phyloP scores from a whole-genome alignment of 345 rosid genomes.

The Euphorbia tirucalli region DNA sequence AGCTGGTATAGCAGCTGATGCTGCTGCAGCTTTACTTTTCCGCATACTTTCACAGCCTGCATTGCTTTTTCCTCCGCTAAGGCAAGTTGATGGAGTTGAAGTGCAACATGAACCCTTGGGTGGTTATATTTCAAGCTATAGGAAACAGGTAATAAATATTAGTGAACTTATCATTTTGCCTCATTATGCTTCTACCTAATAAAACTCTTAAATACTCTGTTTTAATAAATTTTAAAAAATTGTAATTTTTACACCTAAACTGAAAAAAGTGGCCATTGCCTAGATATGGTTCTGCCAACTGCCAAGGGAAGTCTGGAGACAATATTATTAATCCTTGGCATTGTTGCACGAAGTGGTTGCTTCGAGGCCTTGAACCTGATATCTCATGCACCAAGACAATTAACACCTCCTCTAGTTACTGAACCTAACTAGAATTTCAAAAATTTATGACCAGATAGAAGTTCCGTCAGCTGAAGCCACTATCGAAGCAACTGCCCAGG shows the following conservation, averaged over 20 bases:
- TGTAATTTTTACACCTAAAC: not conserved
- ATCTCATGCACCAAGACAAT: not conserved
- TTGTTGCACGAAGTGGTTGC: not conserved
- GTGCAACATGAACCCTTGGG: slow-evolving; percentile 68
- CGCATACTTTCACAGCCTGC: slow-evolving; percentile 95
- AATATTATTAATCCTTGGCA: slow-evolving; percentile 2
- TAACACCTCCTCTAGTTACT: not conserved
- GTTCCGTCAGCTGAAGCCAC: slow-evolving; percentile 96
- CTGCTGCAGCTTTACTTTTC: slow-evolving; percentile 96
- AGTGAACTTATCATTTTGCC: not conserved
- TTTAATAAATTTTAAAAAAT: not conserved
- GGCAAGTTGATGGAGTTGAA: slow-evolving; percentile 89
- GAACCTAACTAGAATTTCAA: slow-evolving; percentile 23
- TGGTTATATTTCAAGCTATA: slow-evolving; percentile 72
- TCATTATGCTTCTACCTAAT: slow-evolving; percentile 10
- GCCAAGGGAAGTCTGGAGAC: slow-evolving; percentile 8
- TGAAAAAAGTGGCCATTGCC: not conserved
- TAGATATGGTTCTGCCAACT: slow-evolving; percentile 1
- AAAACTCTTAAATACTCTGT: not conserved
- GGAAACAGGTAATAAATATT: slow-evolving; percentile 78
- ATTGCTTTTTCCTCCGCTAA: slow-evolving; percentile 87
- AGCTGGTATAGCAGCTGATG: slow-evolving; percentile 96
- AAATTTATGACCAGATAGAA: slow-evolving; percentile 62
- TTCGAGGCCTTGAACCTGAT: not conserved
- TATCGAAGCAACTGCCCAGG: slow-evolving; percentile 99